These are phyloP conservation scores for Ceratocystis huliohia DNA, from an alignment of 2,329 filamentous ascomycete genomes.

Conservation along the genomic window DNA sequence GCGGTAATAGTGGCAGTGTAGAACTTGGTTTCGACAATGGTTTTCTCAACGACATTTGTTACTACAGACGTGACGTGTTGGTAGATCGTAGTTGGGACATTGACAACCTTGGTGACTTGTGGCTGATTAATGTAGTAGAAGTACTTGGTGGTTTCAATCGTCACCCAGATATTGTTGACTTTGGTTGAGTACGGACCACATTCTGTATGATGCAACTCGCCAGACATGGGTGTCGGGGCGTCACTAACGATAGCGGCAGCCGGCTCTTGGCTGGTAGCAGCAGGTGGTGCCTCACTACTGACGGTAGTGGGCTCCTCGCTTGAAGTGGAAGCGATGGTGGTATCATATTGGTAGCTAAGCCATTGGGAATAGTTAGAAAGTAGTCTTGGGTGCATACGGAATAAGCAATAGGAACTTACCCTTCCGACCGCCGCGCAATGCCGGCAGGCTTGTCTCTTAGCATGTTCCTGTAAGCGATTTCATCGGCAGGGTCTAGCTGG, in stretches of 20 bases:
- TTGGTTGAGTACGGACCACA: slow-evolving; percentile 8
- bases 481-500: background rate
- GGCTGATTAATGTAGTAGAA: slow-evolving; percentile 22
- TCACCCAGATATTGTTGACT: slow-evolving; percentile 22
- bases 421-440: background rate
- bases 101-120: slow-evolving; percentile 9
- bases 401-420: background rate
- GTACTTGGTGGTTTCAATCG: slow-evolving; percentile 22
- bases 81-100: slow-evolving; percentile 5
- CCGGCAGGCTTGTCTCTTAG: background rate
- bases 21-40: background rate
- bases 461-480: background rate
- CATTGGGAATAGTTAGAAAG: background rate
- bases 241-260: background rate
- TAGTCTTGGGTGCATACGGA: background rate
- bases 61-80: slow-evolving; percentile 14
- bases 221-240: background rate
- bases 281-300: background rate
- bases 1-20: slow-evolving; percentile 5
- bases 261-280: background rate
- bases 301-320: background rate
- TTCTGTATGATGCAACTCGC: slow-evolving; percentile 13
- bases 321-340: background rate
- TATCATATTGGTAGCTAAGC: background rate
- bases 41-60: slow-evolving; percentile 7